phyloP scores from a whole-genome alignment of 352 stramenopile genomes.

The Thraustotheca clavata region DNA sequence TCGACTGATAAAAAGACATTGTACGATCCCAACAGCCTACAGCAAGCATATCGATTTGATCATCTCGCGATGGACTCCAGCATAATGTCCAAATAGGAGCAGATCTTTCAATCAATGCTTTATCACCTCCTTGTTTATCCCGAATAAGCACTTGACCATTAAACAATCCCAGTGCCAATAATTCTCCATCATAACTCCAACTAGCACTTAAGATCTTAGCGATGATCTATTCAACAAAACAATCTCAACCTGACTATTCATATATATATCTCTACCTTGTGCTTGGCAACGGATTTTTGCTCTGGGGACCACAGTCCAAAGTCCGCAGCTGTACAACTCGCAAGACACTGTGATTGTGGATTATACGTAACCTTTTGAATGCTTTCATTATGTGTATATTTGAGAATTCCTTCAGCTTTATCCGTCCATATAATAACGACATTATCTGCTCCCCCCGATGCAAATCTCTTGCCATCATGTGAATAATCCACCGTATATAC shows the following conservation, averaged over 20 bases:
- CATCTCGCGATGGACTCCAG: slow-evolving; percentile 75
- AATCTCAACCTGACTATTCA: not conserved
- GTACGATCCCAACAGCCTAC: slow-evolving; percentile 93
- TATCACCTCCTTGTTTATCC: slow-evolving; percentile 88
- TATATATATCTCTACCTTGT: slow-evolving; percentile 41
- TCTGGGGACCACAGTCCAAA: slow-evolving; percentile 92
- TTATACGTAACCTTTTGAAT: slow-evolving; percentile 92
- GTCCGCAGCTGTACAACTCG: slow-evolving; percentile 89
- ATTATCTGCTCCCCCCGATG: slow-evolving; percentile 89
- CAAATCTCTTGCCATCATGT: slow-evolving; percentile 88
- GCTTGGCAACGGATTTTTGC: slow-evolving; percentile 91
- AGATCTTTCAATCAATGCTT: slow-evolving; percentile 80
- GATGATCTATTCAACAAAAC: slow-evolving; percentile 37
- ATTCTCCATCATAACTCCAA: slow-evolving; percentile 89
- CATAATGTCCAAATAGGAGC: slow-evolving; percentile 81
- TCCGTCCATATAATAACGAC: slow-evolving; percentile 96
- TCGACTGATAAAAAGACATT: slow-evolving; percentile 87
- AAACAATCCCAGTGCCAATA: slow-evolving; percentile 87
- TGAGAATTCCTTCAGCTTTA: slow-evolving; percentile 91
- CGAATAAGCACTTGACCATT: slow-evolving; percentile 88
- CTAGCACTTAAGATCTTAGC: slow-evolving; percentile 87
- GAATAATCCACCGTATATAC: slow-evolving; percentile 91
- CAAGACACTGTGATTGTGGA: slow-evolving; percentile 86
- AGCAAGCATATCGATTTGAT: slow-evolving; percentile 79
- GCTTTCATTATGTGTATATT: slow-evolving; percentile 93